Base-by-base conservation (phyloP, 116 monocot species). In the Cymodocea nodosa region DNA sequence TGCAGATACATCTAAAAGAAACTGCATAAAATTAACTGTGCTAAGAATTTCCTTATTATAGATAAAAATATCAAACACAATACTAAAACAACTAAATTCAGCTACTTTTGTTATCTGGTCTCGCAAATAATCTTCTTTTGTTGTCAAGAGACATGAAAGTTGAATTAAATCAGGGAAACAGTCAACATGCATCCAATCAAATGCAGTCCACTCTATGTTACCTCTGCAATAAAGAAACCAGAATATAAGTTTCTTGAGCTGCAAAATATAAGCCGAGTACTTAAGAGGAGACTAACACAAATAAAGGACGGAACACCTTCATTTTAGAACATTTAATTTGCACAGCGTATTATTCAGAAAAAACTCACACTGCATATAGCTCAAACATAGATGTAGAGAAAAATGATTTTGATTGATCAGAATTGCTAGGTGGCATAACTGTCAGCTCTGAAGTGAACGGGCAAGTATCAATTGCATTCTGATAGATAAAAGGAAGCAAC, bases 141-240 rank as follows among this genome's bases (percentile, higher is more conserved):
- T 75, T 24, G 98, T 82, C 50, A 98, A 78, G 59, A 98, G 73
- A 69, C 88, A 86, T 35, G 89, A 69, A 74, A 98, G 84, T 70
- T 89, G 87, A 71, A 98, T 89, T 48, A 98, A 82, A 69, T 89
- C 84, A 63, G 85, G 92, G 56, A 98, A 79, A 68, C 92, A 98
- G 40, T 98, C 92, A 70, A 67, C 57, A 37, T 92, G 89, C 75
- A 98, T 74, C 92, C 98, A 98, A 68, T 92, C 92, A 84, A 98
- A 92, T 56, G 75, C 75, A 73, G 86, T 72, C 98, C 98, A 98
- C 52, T 89, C 84, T 58, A 83, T 73, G 76, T 89, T 82, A 37
- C 82, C 89, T 76, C 98, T 98, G 60, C 73, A 35, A 64, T 76
- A 35, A 63, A 23, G 68, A 50, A 23, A 40, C 20, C 14, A 40